Conservation (phyloP, 306 rosid genomes). For the Cucurbita moschata region DNA sequence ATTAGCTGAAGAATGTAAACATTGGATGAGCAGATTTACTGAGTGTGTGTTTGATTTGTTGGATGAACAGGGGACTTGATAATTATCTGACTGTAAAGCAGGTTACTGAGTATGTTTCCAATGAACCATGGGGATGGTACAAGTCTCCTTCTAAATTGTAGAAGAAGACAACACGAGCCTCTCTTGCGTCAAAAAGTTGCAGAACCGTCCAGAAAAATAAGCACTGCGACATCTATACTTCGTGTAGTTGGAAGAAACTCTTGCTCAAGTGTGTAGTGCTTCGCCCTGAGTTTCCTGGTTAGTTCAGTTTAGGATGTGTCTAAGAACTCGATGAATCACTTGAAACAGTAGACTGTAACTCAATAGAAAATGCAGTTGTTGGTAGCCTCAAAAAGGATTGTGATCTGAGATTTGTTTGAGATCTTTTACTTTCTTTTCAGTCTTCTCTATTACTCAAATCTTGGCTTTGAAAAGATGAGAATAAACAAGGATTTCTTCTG, state of each 20-base stretch:
- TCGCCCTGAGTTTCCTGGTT: background rate
- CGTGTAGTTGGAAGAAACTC: background rate
- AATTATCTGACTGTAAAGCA: slow-evolving; percentile 92
- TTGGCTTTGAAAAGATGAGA: background rate
- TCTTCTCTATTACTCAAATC: background rate
- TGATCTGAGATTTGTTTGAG: no score
- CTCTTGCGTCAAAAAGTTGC: no score
- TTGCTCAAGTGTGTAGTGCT: background rate
- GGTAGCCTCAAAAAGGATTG: background rate
- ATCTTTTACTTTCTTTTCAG: background rate
- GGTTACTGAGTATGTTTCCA: slow-evolving; percentile 62
- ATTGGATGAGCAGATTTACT: background rate
- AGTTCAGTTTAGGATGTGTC: background rate
- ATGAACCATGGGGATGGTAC: slow-evolving; percentile 96
- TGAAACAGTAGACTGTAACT: background rate
- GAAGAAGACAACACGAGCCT: slow-evolving; percentile 10
- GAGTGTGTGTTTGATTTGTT: background rate
- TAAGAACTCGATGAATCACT: background rate
- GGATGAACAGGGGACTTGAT: slow-evolving; percentile 67
- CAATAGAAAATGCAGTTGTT: background rate
- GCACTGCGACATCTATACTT: background rate
- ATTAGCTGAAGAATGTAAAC: background rate
- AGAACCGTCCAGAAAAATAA: background rate
- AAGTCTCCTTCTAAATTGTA: slow-evolving; percentile 71
- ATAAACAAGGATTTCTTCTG: background rate